Evolutionary conservation across 441 rosid genomes (phyloP).

Genomic region (Lepidium campestre): DNA sequence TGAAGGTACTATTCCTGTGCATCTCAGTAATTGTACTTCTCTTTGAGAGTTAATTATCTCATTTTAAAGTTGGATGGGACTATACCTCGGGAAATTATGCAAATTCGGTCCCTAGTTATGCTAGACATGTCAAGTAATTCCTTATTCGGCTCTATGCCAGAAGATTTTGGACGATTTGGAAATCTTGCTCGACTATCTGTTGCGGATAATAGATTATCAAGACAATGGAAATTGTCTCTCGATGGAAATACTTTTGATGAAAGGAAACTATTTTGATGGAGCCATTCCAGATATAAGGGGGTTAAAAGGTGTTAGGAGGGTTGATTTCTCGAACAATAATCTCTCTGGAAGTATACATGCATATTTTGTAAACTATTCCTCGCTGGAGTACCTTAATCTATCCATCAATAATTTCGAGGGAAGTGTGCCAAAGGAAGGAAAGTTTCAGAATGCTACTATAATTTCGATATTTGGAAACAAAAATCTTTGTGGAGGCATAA

Average conservation of each 20-base stretch:
- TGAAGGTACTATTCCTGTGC: conserved; percentile 17
- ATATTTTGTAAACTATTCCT: neutral
- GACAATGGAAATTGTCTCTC: neutral
- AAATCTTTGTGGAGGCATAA: neutral
- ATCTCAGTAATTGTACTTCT: conserved; percentile 11
- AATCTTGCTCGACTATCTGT: neutral
- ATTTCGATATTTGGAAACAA: neutral
- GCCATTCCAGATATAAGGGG: neutral
- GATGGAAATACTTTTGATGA: neutral
- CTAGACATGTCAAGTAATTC: neutral
- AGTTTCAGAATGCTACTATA: neutral
- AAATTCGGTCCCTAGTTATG: neutral
- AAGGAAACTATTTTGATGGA: conserved; percentile 18
- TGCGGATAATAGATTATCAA: neutral
- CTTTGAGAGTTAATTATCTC: neutral
- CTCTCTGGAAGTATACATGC: neutral
- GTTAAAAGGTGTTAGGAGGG: neutral
- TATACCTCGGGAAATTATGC: neutral
- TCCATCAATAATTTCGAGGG: neutral
- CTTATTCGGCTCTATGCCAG: neutral
- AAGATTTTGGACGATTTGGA: neutral
- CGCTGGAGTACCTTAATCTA: neutral
- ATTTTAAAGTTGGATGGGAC: conserved; percentile 17
- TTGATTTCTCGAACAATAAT: conserved; percentile 3
- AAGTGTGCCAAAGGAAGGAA: neutral